Base-by-base conservation (phyloP, 768 basidiomycete genomes). In the Tylopilus cervinicoccineus region DNA sequence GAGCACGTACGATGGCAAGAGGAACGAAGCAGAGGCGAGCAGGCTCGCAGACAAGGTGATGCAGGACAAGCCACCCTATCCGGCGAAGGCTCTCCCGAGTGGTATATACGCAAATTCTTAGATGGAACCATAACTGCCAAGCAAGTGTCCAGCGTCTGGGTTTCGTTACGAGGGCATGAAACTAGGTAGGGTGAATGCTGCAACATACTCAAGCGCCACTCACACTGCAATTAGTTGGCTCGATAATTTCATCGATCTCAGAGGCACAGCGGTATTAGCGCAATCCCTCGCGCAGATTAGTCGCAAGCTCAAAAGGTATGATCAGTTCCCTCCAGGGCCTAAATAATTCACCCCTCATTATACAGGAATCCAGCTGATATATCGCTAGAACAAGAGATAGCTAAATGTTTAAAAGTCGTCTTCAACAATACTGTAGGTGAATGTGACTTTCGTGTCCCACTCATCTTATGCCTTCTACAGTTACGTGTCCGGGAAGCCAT, bases 31-130 rank as follows among this genome's bases (percentile, higher is more conserved):
- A 76, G 81, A 56, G 79, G 83, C 52, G 80, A 82, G 47, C 80
- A 83, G 57, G 68, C 74, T 19, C 78, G 72, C 61, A 81, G 73
- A 61, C 82, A 82, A 59, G 71, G 70, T 6, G 86, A 86, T 53
- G 62, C 74, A 4, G 81, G 83, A 6, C 79, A 80, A 46, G 56
- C 79, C 7, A 67, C 70, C 6, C 65, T 75, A 19, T 76, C 80
- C 19, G 67, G 79, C 19, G 79, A 82, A 46, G 84, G 86, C 52
- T 81, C 87, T 9, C 93, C 94, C 2, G 88, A 96, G 64, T 96
- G 88, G 87, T 97, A 93, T 63, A 81, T 98, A 54, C 81, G 84
- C 66, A 91, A 86, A 67, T 91, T 96, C 63, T 73, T 97, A 61
- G 88, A 94, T 61, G 81, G 82, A 50, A 87, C 87, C 2, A 83